Conservation (phyloP, 345 rosid genomes). For the Populus ilicifolia region DNA sequence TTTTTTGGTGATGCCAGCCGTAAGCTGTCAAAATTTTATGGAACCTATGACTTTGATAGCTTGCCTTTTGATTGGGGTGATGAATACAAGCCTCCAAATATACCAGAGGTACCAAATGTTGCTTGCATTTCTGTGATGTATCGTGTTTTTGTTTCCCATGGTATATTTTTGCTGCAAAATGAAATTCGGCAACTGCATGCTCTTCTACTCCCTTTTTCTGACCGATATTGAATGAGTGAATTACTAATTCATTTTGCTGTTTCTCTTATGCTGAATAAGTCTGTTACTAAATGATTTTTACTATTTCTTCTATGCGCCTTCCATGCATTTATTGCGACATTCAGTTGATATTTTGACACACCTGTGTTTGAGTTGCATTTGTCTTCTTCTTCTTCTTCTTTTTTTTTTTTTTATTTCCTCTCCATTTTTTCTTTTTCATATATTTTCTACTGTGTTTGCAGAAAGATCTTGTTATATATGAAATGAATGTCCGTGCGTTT, state of each 20-base stretch:
- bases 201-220: not conserved
- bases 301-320: not conserved
- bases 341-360: not conserved
- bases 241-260: too few relatives aligned
- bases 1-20: constrained; percentile 63
- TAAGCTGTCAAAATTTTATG: constrained; percentile 58
- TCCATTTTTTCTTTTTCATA: not conserved
- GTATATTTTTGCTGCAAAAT: not conserved
- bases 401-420: not conserved
- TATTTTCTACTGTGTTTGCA: constrained; percentile 36
- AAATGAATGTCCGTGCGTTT: constrained; percentile 95
- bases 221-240: too few relatives aligned
- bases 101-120: constrained; percentile 59
- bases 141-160: not conserved
- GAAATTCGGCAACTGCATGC: not conserved
- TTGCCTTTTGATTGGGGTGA: constrained; percentile 84
- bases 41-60: constrained; percentile 81
- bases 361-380: not conserved
- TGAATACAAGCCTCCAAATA: constrained; percentile 59
- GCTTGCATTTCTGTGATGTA: constrained; percentile 1
- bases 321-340: not conserved
- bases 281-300: not conserved
- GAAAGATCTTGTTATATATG: constrained; percentile 92
- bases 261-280: too few relatives aligned
- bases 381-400: not conserved